Percentiles rank a stretch among this genome's conserved stretches.
These are phyloP conservation scores for Aspergillus olivimuriae DNA, from an alignment of 495 filamentous ascomycete genomes.

Conservation along the genomic window DNA sequence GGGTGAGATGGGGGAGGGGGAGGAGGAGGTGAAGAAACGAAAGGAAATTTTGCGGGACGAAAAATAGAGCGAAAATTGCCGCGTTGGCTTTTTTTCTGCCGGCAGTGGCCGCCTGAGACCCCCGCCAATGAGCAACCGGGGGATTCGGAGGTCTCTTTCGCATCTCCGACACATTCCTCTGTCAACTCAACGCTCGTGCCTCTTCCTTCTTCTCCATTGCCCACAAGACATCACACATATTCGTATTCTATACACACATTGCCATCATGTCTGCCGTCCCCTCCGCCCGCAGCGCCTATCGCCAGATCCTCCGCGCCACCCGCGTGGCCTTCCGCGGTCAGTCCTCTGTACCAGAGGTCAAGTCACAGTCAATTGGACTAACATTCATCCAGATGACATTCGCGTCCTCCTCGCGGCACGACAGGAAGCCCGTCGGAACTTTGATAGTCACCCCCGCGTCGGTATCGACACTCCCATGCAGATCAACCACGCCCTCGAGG, in stretches of 20 bases:
- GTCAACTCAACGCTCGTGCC: too few species aligned
- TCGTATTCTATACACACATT: background rate
- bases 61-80: constrained; percentile 21
- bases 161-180: too few species aligned
- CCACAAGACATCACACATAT: background rate
- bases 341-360: background rate
- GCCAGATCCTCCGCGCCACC: constrained; percentile 75
- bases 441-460: constrained; percentile 57
- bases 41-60: constrained; percentile 11
- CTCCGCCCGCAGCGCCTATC: constrained; percentile 74
- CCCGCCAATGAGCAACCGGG: constrained; percentile 26
- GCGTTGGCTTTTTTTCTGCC: constrained; percentile 32
- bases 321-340: constrained; percentile 78
- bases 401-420: constrained; percentile 63
- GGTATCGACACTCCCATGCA: constrained; percentile 44
- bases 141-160: constrained; percentile 28
- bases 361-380: background rate
- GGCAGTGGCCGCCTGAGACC: constrained; percentile 13
- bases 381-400: constrained; percentile 52
- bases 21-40: constrained; percentile 13
- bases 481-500: constrained; percentile 74
- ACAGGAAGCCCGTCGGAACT: constrained; percentile 59
- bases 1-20: constrained; percentile 1
- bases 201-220: background rate
- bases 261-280: constrained; percentile 15